Evolutionary conservation across 2,329 filamentous ascomycete genomes (phyloP).

Genomic region (Dothidotthia symphoricarpi): DNA sequence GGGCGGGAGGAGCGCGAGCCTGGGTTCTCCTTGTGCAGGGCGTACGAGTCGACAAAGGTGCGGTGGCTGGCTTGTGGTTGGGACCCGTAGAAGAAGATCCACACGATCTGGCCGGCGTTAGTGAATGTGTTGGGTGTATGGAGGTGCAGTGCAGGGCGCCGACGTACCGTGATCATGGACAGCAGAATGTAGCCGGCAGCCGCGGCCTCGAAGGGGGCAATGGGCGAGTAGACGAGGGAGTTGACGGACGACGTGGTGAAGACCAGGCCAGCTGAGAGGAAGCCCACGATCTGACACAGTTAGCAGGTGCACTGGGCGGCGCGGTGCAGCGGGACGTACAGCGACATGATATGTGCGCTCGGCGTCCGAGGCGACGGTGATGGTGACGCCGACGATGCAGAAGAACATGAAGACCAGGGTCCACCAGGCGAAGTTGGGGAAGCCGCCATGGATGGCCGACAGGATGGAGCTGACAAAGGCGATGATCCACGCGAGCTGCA

Average conservation of each 20-base stretch:
- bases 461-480: slow-evolving; percentile 84
- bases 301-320: slow-evolving; percentile 15
- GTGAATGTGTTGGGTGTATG: neutral
- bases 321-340: slow-evolving; percentile 44
- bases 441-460: slow-evolving; percentile 58
- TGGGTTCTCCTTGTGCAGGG: slow-evolving; percentile 78
- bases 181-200: slow-evolving; percentile 91
- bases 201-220: slow-evolving; percentile 75
- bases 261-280: slow-evolving; percentile 77
- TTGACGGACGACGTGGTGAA: slow-evolving; percentile 86
- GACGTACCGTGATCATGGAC: slow-evolving; percentile 83
- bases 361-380: slow-evolving; percentile 81
- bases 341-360: slow-evolving; percentile 89
- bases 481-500: slow-evolving; percentile 90
- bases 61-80: slow-evolving; percentile 82
- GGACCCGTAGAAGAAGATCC: slow-evolving; percentile 99
- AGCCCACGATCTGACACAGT: slow-evolving; percentile 69
- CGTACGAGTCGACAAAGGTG: slow-evolving; percentile 92
- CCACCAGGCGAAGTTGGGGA: slow-evolving; percentile 93
- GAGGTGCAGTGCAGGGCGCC: neutral
- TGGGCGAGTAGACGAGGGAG: slow-evolving; percentile 73
- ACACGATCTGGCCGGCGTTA: slow-evolving; percentile 68
- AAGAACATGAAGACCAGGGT: slow-evolving; percentile 81
- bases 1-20: slow-evolving; percentile 63
- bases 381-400: slow-evolving; percentile 73